Evolutionary conservation across 2,329 filamentous ascomycete species (phyloP).

Genomic region (Penicillium polonicum): DNA sequence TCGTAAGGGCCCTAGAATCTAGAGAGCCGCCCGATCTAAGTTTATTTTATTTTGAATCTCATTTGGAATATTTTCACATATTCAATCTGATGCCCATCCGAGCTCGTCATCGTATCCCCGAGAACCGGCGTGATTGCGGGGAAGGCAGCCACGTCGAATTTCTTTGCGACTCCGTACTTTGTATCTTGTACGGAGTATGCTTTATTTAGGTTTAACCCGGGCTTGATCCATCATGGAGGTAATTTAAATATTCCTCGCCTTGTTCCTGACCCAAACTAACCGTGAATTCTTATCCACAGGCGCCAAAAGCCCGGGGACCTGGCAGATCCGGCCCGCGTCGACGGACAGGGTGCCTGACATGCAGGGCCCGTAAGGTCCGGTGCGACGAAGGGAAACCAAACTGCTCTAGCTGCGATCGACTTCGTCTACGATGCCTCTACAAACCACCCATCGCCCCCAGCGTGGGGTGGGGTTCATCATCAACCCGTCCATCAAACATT

Average conservation of each 20-base stretch:
- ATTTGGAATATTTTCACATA: not conserved
- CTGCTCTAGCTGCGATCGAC: conserved; percentile 36
- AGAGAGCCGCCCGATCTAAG: not conserved
- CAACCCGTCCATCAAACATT: not conserved
- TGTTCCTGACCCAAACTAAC: conserved; percentile 14
- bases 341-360: conserved; percentile 37
- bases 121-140: not conserved
- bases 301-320: conserved; percentile 32
- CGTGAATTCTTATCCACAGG: conserved; percentile 8
- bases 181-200: not conserved
- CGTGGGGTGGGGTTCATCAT: conserved; percentile 5
- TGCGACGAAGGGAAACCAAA: conserved; percentile 37
- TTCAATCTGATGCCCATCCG: not conserved
- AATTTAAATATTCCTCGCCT: not conserved
- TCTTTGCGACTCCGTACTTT: not conserved
- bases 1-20: not conserved
- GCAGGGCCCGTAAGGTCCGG: conserved; percentile 37
- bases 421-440: conserved; percentile 33
- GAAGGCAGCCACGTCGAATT: not conserved
- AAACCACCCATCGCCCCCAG: conserved; percentile 24
- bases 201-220: not conserved
- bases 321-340: conserved; percentile 38
- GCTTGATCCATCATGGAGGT: conserved; percentile 24
- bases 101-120: not conserved
- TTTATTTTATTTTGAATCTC: not conserved